phyloP scores from a whole-genome alignment of 2,329 filamentous ascomycete species.

The Biscogniauxia sp. region DNA sequence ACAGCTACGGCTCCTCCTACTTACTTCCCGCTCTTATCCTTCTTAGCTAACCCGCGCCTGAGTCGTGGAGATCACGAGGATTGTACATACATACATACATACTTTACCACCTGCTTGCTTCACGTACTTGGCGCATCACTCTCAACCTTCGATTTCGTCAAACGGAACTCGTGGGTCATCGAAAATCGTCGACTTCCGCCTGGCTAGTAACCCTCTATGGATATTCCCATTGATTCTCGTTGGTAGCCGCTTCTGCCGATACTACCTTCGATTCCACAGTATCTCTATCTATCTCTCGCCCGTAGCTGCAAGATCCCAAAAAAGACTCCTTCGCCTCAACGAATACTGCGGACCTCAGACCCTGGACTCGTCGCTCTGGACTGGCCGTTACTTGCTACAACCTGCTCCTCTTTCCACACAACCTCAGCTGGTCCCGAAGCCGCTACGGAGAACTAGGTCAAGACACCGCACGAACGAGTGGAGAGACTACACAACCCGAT shows the following conservation, averaged over 20 bases:
- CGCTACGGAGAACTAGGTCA: conserved; percentile 2
- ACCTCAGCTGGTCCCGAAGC: neutral
- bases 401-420: neutral
- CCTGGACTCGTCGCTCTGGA: neutral
- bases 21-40: neutral
- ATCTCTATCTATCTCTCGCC: neutral
- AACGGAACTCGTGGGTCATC: neutral
- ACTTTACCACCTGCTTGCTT: neutral
- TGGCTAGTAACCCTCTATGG: neutral
- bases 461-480: conserved; percentile 1
- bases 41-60: neutral
- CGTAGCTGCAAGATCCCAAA: neutral
- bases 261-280: neutral
- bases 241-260: neutral
- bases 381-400: too few species aligned
- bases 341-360: neutral
- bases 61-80: neutral
- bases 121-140: neutral
- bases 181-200: neutral
- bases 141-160: neutral
- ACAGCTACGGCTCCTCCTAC: too few species aligned
- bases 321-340: neutral
- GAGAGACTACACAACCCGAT: neutral
- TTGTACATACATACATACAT: neutral
- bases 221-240: neutral